Conservation (phyloP, 805 yeast genomes). For the Wickerhamiella lipophila region DNA sequence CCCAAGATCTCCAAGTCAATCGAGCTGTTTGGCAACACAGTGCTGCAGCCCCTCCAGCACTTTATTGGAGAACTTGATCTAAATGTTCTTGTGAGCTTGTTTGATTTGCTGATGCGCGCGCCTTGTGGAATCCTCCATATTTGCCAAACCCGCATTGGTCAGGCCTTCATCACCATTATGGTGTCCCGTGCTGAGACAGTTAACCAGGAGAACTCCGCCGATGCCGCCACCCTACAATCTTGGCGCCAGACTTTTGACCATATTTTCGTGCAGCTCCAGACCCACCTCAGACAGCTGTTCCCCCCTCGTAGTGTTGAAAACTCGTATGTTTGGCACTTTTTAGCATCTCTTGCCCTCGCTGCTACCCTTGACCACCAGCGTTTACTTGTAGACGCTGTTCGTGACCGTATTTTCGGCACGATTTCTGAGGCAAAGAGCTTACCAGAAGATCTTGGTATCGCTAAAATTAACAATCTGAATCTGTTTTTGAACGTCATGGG, state of each 20-base stretch:
- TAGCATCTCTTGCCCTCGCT: constrained; percentile 85
- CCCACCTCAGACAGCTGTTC: constrained; percentile 64
- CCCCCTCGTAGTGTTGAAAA: constrained; percentile 59
- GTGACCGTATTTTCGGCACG: constrained; percentile 84
- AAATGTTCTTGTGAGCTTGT: constrained; percentile 62
- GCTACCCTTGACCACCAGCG: constrained; percentile 82
- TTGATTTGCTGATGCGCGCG: constrained; percentile 56
- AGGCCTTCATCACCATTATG: constrained; percentile 76
- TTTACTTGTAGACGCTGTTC: constrained; percentile 82
- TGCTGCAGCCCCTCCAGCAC: constrained; percentile 71
- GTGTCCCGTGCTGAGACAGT: constrained; percentile 86
- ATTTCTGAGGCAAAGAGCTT: constrained; percentile 58
- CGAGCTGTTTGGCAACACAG: constrained; percentile 67
- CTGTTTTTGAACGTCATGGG: constrained; percentile 95
- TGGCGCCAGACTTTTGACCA: constrained; percentile 79
- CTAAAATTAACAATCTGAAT: constrained; percentile 67
- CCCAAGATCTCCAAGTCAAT: constrained; percentile 44
- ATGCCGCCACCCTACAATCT: constrained; percentile 31
- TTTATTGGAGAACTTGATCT: constrained; percentile 72
- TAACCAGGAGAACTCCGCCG: constrained; percentile 45
- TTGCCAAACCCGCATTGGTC: constrained; percentile 58
- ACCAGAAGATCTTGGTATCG: constrained; percentile 39
- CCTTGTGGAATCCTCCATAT: constrained; percentile 44
- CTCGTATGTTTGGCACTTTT: constrained; percentile 89
- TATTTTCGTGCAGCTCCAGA: constrained; percentile 66